Base-by-base conservation (phyloP, 2,329 filamentous ascomycete species). In the Dactylellina sp. region DNA sequence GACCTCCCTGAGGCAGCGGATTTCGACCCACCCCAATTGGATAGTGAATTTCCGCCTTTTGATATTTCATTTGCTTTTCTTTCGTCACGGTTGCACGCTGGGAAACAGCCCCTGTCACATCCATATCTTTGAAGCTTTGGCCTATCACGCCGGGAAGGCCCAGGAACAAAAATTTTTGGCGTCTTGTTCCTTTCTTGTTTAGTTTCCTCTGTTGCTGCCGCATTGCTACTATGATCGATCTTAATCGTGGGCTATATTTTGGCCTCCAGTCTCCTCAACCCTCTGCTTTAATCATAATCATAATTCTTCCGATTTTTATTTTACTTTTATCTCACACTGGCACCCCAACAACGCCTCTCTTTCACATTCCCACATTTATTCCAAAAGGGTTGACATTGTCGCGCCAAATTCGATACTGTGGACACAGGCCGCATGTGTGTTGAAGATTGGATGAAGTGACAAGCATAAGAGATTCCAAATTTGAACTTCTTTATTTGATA, bases 381-480 rank as follows among this genome's bases (percentile, higher is more conserved):
- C 28, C 9, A 14, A 40, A 40, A 35, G 32, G 32, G 9, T 14
- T 7, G 14, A 40, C 14, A 40, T 18, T 20, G 46, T 50, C 46
- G 46, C 46, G 22, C 46, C 14, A 50, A 20, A 28, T 28, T 6
- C 14, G 22, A 11, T 24, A 5, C 20, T 20, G 20, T 40, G 39
- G 55, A 64, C 42, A 12, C 49, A 39, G 44, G 32, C 32, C 42
- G 32, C 20, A n/a, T 55, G 24, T 11, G 47, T 24, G 37, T 65
- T 32, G 50, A 71, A 72, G 50, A 64, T 60, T 65, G 52, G 68
- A 60, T 18, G 68, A 72, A 65, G 32, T 28, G 32, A 59, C 68
- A 65, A 35, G 56, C 53, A 16, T 46, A 40, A 16, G 37, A 37
- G 62, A 35, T 39, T 12, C 9, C 39, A 32, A 40, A 35, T 12